Conservation (phyloP, 2,329 filamentous ascomycete genomes). For the Fusarium ramigenum region DNA sequence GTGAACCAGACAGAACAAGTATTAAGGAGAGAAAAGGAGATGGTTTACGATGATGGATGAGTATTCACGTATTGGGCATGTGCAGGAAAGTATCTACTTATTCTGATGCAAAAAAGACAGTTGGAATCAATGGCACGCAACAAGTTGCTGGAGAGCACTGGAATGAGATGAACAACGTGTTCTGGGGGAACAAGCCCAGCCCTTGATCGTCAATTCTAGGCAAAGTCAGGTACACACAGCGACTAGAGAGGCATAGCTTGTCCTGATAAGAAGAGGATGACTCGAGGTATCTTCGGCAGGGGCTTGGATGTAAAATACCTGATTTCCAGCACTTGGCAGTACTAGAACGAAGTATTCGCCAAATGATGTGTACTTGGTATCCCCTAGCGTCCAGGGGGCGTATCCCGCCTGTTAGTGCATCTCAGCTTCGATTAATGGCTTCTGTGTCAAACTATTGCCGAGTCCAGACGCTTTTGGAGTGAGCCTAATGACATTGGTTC, state of each 20-base stretch:
- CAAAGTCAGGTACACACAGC: slow-evolving; percentile 24
- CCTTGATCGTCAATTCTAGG: slow-evolving; percentile 31
- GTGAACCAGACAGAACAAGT: not conserved
- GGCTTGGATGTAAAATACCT: slow-evolving; percentile 7
- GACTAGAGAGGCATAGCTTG: not conserved
- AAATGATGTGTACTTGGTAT: not conserved
- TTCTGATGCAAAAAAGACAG: not conserved
- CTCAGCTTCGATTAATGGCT: slow-evolving; percentile 12
- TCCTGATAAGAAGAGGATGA: not conserved
- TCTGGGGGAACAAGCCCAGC: slow-evolving; percentile 26
- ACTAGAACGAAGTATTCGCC: slow-evolving; percentile 4
- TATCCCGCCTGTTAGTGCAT: slow-evolving; percentile 7
- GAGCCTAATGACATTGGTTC: not conserved
- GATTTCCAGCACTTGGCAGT: not conserved
- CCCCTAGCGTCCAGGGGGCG: slow-evolving; percentile 15
- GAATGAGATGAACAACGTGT: slow-evolving; percentile 38
- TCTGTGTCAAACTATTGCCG: slow-evolving; percentile 19
- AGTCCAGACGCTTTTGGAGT: slow-evolving; percentile 17
- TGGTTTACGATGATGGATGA: not conserved
- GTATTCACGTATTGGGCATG: not conserved
- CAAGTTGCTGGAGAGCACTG: slow-evolving; percentile 7
- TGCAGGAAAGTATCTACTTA: not conserved
- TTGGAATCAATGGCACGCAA: slow-evolving; percentile 1
- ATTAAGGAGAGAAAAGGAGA: not conserved
- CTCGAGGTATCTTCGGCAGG: slow-evolving; percentile 19